Conservation (phyloP, 106 monocot genomes). For the Apostasia ramifera region DNA sequence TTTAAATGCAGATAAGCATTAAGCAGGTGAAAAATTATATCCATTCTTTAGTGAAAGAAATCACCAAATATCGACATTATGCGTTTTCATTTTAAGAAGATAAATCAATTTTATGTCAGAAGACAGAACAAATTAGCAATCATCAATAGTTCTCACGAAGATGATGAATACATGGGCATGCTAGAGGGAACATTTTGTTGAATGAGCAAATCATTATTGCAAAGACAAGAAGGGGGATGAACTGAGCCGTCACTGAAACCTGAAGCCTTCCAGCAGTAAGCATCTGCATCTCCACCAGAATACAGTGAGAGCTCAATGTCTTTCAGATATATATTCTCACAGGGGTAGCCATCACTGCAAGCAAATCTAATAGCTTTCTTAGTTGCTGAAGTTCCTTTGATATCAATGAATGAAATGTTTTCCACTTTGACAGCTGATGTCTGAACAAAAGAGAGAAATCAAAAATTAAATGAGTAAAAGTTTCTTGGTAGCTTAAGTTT, state of each 20-base stretch:
- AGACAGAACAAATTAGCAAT: no score
- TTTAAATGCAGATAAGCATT: no score
- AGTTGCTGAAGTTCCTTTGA: constrained; percentile 60
- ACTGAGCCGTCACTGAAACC: constrained; percentile 37
- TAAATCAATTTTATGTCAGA: no score
- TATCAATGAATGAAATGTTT: constrained; percentile 36
- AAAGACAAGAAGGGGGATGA: constrained; percentile 45
- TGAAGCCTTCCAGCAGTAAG: constrained; percentile 56
- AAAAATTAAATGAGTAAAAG: not conserved
- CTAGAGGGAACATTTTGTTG: not conserved
- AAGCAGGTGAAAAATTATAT: no score
- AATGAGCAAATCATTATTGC: constrained; percentile 3
- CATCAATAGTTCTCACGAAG: no score
- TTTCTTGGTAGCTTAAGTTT: not conserved
- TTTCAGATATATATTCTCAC: constrained; percentile 42
- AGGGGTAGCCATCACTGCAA: constrained; percentile 61
- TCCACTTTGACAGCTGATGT: constrained; percentile 59
- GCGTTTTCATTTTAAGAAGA: no score
- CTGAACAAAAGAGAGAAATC: constrained; percentile 30
- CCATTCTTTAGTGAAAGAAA: no score
- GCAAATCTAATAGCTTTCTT: constrained; percentile 41
- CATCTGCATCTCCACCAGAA: constrained; percentile 26
- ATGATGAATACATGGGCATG: not conserved
- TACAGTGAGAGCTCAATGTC: constrained; percentile 39
- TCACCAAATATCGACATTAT: no score